phyloP scores from a whole-genome alignment of 2,329 filamentous ascomycete genomes.

The Thielaviopsis euricoi region DNA sequence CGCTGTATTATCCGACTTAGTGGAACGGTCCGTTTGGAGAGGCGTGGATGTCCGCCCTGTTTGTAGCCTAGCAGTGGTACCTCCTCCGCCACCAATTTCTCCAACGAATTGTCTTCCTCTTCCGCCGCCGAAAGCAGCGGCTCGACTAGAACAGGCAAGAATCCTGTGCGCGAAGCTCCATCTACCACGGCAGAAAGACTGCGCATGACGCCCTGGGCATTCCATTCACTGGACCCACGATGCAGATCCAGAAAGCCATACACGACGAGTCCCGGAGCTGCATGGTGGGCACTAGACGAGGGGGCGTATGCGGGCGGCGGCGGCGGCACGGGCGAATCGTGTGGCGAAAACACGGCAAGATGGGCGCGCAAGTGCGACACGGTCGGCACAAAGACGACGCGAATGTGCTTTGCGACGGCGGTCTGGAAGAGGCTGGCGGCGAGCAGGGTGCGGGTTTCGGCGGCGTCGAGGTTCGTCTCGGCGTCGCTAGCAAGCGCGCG shows the following conservation, averaged over 20 bases:
- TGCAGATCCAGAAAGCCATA: conserved; percentile 53
- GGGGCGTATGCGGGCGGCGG: conserved; percentile 23
- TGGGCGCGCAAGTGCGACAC: conserved; percentile 64
- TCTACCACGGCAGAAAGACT: conserved; percentile 49
- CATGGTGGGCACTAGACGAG: too few relatives aligned
- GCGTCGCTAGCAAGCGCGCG: conserved; percentile 36
- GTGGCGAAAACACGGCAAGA: conserved; percentile 38
- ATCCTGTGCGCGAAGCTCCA: conserved; percentile 29
- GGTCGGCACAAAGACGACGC: conserved; percentile 56
- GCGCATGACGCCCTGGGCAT: conserved; percentile 51
- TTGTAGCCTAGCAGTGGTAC: conserved; percentile 10
- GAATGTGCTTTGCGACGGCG: conserved; percentile 50
- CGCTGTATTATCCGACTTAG: not conserved
- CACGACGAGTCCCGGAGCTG: conserved; percentile 34
- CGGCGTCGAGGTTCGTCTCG: conserved; percentile 4
- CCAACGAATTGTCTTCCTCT: not conserved
- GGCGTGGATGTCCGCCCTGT: conserved; percentile 5
- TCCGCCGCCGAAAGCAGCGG: conserved; percentile 15
- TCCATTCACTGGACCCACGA: conserved; percentile 54
- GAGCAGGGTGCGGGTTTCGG: conserved; percentile 26
- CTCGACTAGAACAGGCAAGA: conserved; percentile 32
- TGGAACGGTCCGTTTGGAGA: conserved; percentile 6
- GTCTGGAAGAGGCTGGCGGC: conserved; percentile 52
- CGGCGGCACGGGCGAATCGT: conserved; percentile 21
- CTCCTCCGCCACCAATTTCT: not conserved